Percentiles rank a stretch among this genome's conserved stretches.
These are phyloP conservation scores for Nannochloris sp. DNA, from an alignment of 139 green algal species.

Conservation along the genomic window DNA sequence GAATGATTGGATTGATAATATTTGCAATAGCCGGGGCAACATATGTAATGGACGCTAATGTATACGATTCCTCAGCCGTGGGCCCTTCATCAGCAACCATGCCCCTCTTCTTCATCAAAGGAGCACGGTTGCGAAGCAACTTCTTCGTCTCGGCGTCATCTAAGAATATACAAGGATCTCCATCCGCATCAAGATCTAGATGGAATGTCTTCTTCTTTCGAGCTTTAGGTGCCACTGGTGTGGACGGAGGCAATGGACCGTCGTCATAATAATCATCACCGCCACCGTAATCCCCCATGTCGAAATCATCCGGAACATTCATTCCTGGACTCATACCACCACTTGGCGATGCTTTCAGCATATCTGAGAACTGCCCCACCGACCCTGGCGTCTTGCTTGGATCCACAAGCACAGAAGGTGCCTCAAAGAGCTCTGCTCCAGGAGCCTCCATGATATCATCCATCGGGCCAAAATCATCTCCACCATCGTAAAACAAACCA, in stretches of 20 bases:
- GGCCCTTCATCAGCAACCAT: neutral
- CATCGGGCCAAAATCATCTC: constrained; percentile 14
- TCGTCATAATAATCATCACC: neutral
- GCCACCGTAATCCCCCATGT: neutral
- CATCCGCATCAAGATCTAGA: constrained; percentile 13
- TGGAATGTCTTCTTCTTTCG: neutral
- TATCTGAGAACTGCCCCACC: neutral
- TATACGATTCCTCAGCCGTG: no score
- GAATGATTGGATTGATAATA: no score
- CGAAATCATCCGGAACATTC: neutral
- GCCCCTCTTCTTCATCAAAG: constrained; percentile 27
- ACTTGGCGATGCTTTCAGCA: neutral
- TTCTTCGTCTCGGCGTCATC: constrained; percentile 32
- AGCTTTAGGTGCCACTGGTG: neutral
- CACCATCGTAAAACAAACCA: constrained; percentile 23
- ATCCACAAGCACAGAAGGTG: neutral
- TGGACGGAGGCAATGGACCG: neutral
- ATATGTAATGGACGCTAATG: no score
- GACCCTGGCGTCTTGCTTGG: constrained; percentile 2
- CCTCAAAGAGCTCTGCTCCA: constrained; percentile 18
- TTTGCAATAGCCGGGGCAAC: no score
- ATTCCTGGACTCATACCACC: neutral
- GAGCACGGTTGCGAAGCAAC: constrained; percentile 35
- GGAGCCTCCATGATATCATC: constrained; percentile 22
- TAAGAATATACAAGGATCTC: constrained; percentile 17